Base-by-base conservation (phyloP, 352 stramenopile genomes). In the Globisporangium irregulare region DNA sequence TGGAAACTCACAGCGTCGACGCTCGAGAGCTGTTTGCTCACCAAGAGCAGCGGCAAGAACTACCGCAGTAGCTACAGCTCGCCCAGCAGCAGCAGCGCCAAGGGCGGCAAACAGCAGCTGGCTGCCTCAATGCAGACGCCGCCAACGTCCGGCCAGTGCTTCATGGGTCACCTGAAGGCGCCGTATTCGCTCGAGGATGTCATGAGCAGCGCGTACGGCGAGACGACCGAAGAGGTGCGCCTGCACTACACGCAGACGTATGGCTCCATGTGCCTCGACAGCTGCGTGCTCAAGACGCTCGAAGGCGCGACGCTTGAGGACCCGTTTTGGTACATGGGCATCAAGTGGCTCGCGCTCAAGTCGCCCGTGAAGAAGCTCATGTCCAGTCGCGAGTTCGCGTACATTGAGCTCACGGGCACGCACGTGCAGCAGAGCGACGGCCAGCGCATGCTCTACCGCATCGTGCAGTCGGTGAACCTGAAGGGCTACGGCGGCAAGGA, bases 301-400 rank as follows among this genome's bases (percentile, higher is more conserved):
- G 85, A 93, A 68, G 72, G 77, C 34, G 78, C 83, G 18, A 90
- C 81, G 32, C 65, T 82, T 2, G 74, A 84, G 5, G 85, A 93
- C 36, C 85, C 85, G 57, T 93, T 91, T 71, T 90, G 81, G 81
- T 93, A 89, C 67, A 25, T 93, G 24, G 81, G 85, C 3, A 73
- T 93, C 53, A 90, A 91, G 76, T 93, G 85, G 85, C 46, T 87
- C 60, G 85, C 82, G n/a, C 34, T 91, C 56, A 79, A 79, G 58
- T 90, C 85, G 25, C 85, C 85, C 4, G 75, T 89, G 41, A 79
- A 84, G 41, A 75, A 75, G 58, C 73, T 93, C 43, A 72, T 90
- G 53, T 75, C 81, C 38, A 82, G 77, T 69, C 81, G 85, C 7
- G 85, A 93, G 65, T 90, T 90, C 58, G 81, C 90, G 6, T 85